Conservation (phyloP, 164 flowering plant genomes). For the Magnolia officinalis region DNA sequence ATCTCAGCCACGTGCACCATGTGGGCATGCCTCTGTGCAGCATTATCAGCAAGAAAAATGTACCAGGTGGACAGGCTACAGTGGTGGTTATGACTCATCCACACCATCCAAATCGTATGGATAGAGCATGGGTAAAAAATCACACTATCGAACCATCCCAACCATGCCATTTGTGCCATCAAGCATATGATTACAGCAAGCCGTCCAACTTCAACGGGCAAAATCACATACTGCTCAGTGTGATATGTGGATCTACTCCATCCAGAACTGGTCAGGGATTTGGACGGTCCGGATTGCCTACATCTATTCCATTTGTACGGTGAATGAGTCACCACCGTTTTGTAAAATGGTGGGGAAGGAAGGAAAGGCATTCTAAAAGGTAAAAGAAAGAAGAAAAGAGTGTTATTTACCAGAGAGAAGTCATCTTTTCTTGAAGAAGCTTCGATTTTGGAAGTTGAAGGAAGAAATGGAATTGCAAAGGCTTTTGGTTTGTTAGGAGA, state of each 20-base stretch:
- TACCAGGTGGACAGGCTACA: too few relatives aligned
- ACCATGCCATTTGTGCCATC: not conserved
- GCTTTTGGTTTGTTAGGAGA: conserved; percentile 3
- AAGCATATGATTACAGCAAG: not conserved
- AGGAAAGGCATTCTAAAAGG: not conserved
- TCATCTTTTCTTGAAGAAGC: conserved; percentile 26
- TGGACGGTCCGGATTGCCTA: not conserved
- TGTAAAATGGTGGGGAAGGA: not conserved
- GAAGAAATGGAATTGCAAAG: not conserved
- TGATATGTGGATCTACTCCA: not conserved
- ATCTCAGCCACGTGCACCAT: too few relatives aligned
- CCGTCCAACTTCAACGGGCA: not conserved
- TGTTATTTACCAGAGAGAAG: conserved; percentile 7
- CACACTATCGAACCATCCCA: not conserved
- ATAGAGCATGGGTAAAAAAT: too few relatives aligned
- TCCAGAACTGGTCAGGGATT: not conserved
- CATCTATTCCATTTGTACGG: too few relatives aligned
- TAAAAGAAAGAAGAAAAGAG: not conserved
- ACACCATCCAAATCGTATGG: too few relatives aligned
- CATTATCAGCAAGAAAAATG: too few relatives aligned
- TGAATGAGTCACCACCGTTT: not conserved
- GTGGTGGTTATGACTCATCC: too few relatives aligned
- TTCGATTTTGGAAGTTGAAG: conserved; percentile 12
- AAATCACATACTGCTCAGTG: not conserved
- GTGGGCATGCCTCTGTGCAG: too few relatives aligned